These are phyloP conservation scores for Rubia yunnanensis DNA, from an alignment of 257 asterid species.

Conservation along the genomic window DNA sequence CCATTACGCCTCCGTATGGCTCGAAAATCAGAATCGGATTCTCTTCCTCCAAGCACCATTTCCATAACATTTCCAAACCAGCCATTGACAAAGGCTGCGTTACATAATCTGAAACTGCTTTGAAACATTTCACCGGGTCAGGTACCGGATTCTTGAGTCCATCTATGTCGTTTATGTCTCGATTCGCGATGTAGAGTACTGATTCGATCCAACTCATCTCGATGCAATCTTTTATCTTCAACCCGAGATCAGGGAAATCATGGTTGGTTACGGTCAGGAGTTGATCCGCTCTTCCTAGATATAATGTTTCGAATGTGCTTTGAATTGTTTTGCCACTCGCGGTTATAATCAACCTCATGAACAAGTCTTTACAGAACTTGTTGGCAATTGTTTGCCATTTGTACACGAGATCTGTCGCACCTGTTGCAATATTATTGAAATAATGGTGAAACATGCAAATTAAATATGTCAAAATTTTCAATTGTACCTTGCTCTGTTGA, in stretches of 20 bases:
- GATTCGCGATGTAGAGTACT: constrained; percentile 4
- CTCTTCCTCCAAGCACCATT: constrained; percentile 19
- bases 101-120: constrained; percentile 50
- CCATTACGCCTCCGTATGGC: constrained; percentile 58
- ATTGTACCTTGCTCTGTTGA: constrained; percentile 27
- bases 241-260: constrained; percentile 32
- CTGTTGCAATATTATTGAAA: neutral
- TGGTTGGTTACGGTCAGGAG: constrained; percentile 1
- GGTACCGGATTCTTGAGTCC: constrained; percentile 4
- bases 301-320: constrained; percentile 10
- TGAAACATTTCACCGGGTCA: constrained; percentile 25
- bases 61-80: constrained; percentile 20
- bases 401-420: constrained; percentile 19
- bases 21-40: constrained; percentile 27
- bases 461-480: no score
- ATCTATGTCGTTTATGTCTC: neutral
- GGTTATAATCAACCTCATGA: constrained; percentile 35
- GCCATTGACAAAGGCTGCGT: constrained; percentile 22
- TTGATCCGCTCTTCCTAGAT: constrained; percentile 1
- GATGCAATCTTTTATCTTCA: constrained; percentile 23
- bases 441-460: neutral
- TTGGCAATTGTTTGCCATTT: constrained; percentile 39
- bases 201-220: constrained; percentile 58
- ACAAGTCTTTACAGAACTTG: constrained; percentile 28
- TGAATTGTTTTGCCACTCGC: neutral